A percentile compares a stretch with the other conserved stretches of the same genome.
Conservation (phyloP, 2,329 filamentous ascomycete species). For the Acrodontium crateriforme region DNA sequence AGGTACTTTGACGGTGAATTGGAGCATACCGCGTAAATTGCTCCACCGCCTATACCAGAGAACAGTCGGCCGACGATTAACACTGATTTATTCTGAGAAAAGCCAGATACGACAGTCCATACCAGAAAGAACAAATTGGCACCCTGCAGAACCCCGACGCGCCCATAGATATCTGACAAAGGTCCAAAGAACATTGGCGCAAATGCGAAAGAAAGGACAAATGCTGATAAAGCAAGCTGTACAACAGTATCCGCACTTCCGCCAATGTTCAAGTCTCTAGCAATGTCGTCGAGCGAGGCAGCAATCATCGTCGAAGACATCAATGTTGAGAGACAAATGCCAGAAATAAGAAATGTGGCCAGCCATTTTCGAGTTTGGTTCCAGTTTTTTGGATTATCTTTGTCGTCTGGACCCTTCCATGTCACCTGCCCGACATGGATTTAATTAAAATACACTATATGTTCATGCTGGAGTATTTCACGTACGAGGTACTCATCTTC, state of each 20-base stretch:
- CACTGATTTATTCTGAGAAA: slow-evolving; percentile 26
- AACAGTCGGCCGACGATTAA: slow-evolving; percentile 36
- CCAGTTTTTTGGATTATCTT: slow-evolving; percentile 33
- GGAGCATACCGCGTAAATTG: slow-evolving; percentile 14
- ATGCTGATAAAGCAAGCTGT: slow-evolving; percentile 9
- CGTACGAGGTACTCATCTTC: too few species aligned
- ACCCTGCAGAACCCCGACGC: slow-evolving; percentile 28
- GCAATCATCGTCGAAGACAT: slow-evolving; percentile 37
- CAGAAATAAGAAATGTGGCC: slow-evolving; percentile 21
- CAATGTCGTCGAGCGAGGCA: slow-evolving; percentile 29
- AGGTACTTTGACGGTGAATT: too few species aligned
- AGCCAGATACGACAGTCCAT: slow-evolving; percentile 37
- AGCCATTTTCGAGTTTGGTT: slow-evolving; percentile 28
- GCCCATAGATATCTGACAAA: slow-evolving; percentile 33
- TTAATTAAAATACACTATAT: too few species aligned
- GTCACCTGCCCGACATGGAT: too few species aligned
- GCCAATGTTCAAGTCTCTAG: slow-evolving; percentile 26
- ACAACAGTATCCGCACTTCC: slow-evolving; percentile 4
- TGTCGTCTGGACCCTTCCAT: slow-evolving; percentile 30
- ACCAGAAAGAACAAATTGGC: slow-evolving; percentile 38
- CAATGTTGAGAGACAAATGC: not conserved
- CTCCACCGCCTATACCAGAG: slow-evolving; percentile 36
- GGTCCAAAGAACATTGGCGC: slow-evolving; percentile 14
- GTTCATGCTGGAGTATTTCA: too few species aligned
- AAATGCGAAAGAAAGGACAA: slow-evolving; percentile 11